Percentiles rank a stretch among this genome's conserved stretches.
phyloP scores from a whole-genome alignment of 129 eudicot species.

The Kitagawia praeruptora region DNA sequence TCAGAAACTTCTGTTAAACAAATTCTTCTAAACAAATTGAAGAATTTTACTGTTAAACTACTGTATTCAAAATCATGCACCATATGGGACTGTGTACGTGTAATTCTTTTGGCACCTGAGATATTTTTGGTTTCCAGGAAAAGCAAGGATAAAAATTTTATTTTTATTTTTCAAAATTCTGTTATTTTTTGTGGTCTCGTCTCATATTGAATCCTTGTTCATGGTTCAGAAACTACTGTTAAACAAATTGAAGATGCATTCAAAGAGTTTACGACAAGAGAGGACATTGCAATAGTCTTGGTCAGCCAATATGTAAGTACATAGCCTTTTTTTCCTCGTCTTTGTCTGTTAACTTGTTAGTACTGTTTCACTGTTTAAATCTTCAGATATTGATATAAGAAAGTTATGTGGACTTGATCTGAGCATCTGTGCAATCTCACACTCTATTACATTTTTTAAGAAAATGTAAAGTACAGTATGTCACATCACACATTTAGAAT shows the following conservation, averaged over 20 bases:
- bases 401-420: neutral
- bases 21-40: conserved; percentile 19
- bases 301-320: conserved; percentile 92
- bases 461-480: neutral
- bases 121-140: neutral
- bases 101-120: neutral
- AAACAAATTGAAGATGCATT: conserved; percentile 93
- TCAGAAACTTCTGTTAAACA: conserved; percentile 84
- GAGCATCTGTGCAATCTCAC: neutral
- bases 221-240: conserved; percentile 67
- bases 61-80: neutral
- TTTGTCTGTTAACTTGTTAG: neutral
- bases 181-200: neutral
- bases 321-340: conserved; percentile 9
- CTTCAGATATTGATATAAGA: neutral
- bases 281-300: conserved; percentile 84
- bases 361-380: neutral
- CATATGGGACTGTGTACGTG: neutral
- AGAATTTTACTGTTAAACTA: no score
- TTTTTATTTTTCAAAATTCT: neutral
- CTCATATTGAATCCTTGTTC: conserved; percentile 15
- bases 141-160: neutral
- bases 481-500: neutral
- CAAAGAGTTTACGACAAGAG: conserved; percentile 91
- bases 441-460: neutral